Percentiles rank a stretch among this genome's conserved stretches.
Evolutionary conservation across 2,329 filamentous ascomycete genomes (phyloP).

Genomic region (Cryphonectria radicalis): DNA sequence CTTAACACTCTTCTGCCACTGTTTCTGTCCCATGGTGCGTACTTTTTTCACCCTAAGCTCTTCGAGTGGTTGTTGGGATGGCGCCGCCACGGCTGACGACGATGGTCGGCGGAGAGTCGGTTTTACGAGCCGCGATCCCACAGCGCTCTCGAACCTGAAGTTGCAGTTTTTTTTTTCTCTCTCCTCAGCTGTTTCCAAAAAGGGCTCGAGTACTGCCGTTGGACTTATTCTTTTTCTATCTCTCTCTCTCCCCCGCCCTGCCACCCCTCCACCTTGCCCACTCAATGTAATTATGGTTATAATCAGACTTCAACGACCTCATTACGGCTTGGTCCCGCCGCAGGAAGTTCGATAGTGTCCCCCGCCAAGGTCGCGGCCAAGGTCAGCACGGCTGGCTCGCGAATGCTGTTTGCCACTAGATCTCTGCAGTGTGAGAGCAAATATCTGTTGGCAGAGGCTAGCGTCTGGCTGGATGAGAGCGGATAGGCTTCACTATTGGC

Average conservation of each 20-base stretch:
- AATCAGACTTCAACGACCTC: neutral
- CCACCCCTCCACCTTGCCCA: neutral
- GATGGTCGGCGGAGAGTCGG: constrained; percentile 1
- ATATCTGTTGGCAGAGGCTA: neutral
- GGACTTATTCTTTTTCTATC: neutral
- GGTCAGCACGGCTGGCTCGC: neutral
- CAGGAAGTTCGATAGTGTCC: constrained; percentile 2
- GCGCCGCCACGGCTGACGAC: neutral
- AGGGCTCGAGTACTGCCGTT: neutral
- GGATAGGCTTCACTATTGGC: constrained; percentile 10
- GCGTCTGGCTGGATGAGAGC: neutral
- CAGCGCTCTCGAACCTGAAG: neutral
- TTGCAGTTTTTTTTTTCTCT: neutral
- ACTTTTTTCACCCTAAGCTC: neutral
- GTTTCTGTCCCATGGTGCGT: neutral
- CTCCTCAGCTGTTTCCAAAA: too few relatives aligned
- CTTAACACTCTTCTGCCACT: neutral
- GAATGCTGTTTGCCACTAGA: neutral
- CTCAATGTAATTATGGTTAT: constrained; percentile 4
- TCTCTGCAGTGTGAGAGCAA: neutral
- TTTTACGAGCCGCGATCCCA: constrained; percentile 2
- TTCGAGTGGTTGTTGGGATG: neutral
- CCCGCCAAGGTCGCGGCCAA: neutral
- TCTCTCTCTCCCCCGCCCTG: neutral
- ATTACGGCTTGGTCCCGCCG: neutral